These are phyloP conservation scores for Linanthus parryae DNA, from an alignment of 148 eudicot genomes.

Conservation along the genomic window DNA sequence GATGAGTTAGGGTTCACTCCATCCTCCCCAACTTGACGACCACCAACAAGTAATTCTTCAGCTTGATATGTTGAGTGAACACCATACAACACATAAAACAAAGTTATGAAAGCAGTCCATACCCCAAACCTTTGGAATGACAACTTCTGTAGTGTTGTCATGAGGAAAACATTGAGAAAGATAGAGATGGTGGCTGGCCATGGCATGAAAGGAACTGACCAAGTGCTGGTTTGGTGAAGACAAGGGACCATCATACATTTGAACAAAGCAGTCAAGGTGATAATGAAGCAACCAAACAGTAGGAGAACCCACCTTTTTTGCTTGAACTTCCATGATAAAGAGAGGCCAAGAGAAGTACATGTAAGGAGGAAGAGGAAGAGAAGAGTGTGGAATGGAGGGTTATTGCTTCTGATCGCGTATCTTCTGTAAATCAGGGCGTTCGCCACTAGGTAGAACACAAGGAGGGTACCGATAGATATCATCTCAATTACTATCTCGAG, in stretches of 20 bases:
- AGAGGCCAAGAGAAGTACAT: constrained; percentile 40
- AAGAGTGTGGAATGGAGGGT: constrained; percentile 32
- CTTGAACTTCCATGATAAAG: constrained; percentile 49
- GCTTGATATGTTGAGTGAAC: constrained; percentile 65
- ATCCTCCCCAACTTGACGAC: constrained; percentile 18
- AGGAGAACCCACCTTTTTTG: constrained; percentile 36
- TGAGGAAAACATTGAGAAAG: constrained; percentile 61
- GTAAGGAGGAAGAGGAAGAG: constrained; percentile 54
- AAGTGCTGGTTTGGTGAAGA: constrained; percentile 16
- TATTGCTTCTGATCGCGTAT: constrained; percentile 36
- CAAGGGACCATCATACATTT: constrained; percentile 29
- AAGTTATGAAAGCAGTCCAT: constrained; percentile 53
- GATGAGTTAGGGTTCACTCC: constrained; percentile 17
- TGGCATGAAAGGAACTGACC: constrained; percentile 75
- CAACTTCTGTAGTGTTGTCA: constrained; percentile 43
- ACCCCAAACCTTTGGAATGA: constrained; percentile 54
- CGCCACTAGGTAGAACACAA: constrained; percentile 80
- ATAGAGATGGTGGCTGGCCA: constrained; percentile 72
- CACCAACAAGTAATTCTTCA: constrained; percentile 47
- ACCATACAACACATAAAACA: constrained; percentile 62
- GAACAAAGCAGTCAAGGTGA: constrained; percentile 39
- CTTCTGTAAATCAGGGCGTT: constrained; percentile 70
- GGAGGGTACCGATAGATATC: constrained; percentile 77
- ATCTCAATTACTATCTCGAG: constrained; percentile 61
- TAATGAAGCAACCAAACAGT: constrained; percentile 22